Percentiles rank a stretch among this genome's conserved stretches.
phyloP scores from a whole-genome alignment of 2,329 filamentous ascomycete species.

The Periglandula ipomoeae region DNA sequence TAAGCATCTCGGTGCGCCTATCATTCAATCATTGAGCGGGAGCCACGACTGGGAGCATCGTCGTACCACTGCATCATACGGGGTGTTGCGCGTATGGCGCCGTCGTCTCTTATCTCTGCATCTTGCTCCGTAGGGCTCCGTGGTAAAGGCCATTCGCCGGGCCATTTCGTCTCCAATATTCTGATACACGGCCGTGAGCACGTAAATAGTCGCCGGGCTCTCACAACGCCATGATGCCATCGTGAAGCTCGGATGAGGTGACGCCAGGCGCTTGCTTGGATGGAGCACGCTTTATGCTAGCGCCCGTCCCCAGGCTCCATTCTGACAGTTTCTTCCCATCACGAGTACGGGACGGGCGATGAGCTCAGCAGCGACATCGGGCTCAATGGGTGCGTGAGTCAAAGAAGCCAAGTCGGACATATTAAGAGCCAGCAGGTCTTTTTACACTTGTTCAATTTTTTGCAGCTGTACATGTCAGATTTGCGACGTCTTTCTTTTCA shows the following conservation, averaged over 20 bases:
- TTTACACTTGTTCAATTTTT: not conserved
- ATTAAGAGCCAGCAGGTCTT: not conserved
- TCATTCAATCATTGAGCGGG: no score
- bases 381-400: not conserved
- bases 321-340: not conserved
- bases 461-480: no score
- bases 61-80: not conserved
- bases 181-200: slow-evolving; percentile 1
- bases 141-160: not conserved
- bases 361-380: not conserved
- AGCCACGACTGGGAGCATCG: not conserved
- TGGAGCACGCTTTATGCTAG: not conserved
- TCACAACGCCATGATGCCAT: slow-evolving; percentile 10
- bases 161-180: not conserved
- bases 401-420: not conserved
- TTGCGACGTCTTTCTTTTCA: no score
- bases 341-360: not conserved
- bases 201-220: slow-evolving; percentile 1
- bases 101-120: not conserved
- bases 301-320: not conserved
- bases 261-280: slow-evolving; percentile 2
- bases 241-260: slow-evolving; percentile 4
- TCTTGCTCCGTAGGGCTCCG: not conserved
- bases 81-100: no score
- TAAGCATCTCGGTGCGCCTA: no score